Evolutionary conservation across 805 yeast genomes (phyloP).

Genomic region (Tetrapisispora nanseiensis): DNA sequence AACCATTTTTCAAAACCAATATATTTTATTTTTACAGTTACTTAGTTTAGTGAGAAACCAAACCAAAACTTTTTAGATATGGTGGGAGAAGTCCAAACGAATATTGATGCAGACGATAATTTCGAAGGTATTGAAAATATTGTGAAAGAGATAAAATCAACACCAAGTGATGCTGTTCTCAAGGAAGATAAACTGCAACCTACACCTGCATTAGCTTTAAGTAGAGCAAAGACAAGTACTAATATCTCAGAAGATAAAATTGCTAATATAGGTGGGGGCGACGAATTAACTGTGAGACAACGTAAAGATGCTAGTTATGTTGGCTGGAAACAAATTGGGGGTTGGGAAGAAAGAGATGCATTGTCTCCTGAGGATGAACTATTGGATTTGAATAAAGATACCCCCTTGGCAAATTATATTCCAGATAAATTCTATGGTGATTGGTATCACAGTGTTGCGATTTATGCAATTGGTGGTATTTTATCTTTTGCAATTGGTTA

Average conservation of each 20-base stretch:
- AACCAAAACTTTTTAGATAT: background rate
- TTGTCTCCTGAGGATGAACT: slow-evolving; percentile 60
- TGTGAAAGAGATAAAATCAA: background rate
- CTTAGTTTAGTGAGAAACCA: no score
- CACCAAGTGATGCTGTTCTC: background rate
- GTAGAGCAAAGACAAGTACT: slow-evolving; percentile 9
- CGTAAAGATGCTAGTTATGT: slow-evolving; percentile 48
- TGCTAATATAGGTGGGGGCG: slow-evolving; percentile 12
- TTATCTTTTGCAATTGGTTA: slow-evolving; percentile 74
- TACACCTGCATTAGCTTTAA: background rate
- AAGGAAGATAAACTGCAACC: background rate
- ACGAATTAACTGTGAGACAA: slow-evolving; percentile 10
- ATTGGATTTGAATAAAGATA: slow-evolving; percentile 61
- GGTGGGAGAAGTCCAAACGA: background rate
- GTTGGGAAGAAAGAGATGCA: slow-evolving; percentile 64
- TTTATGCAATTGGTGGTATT: slow-evolving; percentile 55
- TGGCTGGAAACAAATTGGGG: slow-evolving; percentile 93
- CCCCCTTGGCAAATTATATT: slow-evolving; percentile 63
- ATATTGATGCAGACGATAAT: background rate
- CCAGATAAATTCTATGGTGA: slow-evolving; percentile 81
- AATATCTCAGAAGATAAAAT: slow-evolving; percentile 16
- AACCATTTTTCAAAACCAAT: no score
- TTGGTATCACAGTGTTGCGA: slow-evolving; percentile 89
- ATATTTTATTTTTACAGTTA: background rate
- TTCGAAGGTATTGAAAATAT: background rate